These are phyloP conservation scores for Amphicarpaea edgeworthii DNA, from an alignment of 306 rosid genomes.

Conservation along the genomic window DNA sequence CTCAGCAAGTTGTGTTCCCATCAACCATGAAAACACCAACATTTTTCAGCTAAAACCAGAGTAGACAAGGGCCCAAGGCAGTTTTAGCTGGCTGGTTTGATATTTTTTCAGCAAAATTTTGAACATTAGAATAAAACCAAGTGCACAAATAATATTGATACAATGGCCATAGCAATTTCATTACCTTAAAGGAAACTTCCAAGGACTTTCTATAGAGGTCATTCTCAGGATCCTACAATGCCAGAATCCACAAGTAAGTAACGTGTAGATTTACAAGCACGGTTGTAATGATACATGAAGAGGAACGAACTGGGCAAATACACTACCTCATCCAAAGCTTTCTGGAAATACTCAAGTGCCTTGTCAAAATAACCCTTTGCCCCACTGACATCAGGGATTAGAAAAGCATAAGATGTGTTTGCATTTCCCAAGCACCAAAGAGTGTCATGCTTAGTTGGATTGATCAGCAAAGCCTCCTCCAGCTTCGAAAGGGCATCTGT, in stretches of 20 bases:
- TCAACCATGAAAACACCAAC: constrained; percentile 6
- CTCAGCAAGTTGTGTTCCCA: constrained; percentile 4
- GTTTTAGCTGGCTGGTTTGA: neutral
- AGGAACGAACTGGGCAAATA: neutral
- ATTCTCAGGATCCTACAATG: constrained; percentile 76
- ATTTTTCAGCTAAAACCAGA: constrained; percentile 1
- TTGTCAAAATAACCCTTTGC: constrained; percentile 69
- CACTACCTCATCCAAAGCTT: constrained; percentile 67
- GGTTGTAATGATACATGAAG: neutral
- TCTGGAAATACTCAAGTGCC: constrained; percentile 69
- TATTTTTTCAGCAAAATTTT: neutral
- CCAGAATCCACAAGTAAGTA: constrained; percentile 38
- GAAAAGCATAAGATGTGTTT: constrained; percentile 64
- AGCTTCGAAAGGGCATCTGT: constrained; percentile 72
- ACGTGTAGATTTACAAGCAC: neutral
- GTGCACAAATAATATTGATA: constrained; percentile 24
- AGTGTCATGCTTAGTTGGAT: constrained; percentile 74
- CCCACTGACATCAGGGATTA: constrained; percentile 66
- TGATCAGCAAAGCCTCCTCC: constrained; percentile 74
- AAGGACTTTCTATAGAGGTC: constrained; percentile 77
- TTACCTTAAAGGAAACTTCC: constrained; percentile 76
- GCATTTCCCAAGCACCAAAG: constrained; percentile 82
- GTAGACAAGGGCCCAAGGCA: constrained; percentile 1
- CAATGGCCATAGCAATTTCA: constrained; percentile 11
- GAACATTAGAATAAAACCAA: neutral